phyloP scores from a whole-genome alignment of 192 early-diverging fungal species.

The Physocladia obscura region DNA sequence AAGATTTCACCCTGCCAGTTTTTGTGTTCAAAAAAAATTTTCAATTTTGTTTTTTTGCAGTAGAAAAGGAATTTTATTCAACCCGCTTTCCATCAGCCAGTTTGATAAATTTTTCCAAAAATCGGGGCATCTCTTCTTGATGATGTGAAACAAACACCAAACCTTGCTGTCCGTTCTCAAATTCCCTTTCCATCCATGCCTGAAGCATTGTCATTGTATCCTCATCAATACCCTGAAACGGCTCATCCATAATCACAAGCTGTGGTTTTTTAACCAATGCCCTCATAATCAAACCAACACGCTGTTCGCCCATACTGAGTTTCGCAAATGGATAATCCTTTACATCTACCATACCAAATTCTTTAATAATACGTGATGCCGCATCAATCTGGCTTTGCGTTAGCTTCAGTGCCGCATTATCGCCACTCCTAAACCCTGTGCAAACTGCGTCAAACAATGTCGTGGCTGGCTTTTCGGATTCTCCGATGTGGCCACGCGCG shows the following conservation, averaged over 20 bases:
- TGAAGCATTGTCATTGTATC: slow-evolving; percentile 39
- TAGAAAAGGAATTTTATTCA: too few relatives aligned
- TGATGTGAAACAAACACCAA: slow-evolving; percentile 60
- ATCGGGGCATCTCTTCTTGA: slow-evolving; percentile 52
- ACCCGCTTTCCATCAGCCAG: slow-evolving; percentile 33
- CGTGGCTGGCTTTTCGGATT: slow-evolving; percentile 14
- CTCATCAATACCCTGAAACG: slow-evolving; percentile 59
- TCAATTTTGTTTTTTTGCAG: too few relatives aligned
- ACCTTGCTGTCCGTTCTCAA: slow-evolving; percentile 41
- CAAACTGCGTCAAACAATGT: slow-evolving; percentile 40
- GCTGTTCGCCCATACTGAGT: slow-evolving; percentile 53
- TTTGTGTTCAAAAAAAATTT: too few relatives aligned
- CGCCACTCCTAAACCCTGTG: slow-evolving; percentile 44
- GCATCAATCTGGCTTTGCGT: slow-evolving; percentile 1
- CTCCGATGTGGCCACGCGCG: slow-evolving; percentile 5
- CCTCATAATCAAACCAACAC: slow-evolving; percentile 49
- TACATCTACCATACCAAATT: slow-evolving; percentile 5
- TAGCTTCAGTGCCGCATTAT: slow-evolving; percentile 4
- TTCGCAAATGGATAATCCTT: slow-evolving; percentile 10
- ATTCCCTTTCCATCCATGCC: slow-evolving; percentile 44
- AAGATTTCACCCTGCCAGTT: too few relatives aligned
- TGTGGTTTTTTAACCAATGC: slow-evolving; percentile 48
- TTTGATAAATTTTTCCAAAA: slow-evolving; percentile 9
- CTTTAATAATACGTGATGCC: slow-evolving; percentile 4
- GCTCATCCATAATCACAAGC: slow-evolving; percentile 59